A percentile compares a stretch with the other conserved stretches of the same genome.
Evolutionary conservation across 106 monocot genomes (phyloP).

Genomic region (Dendrobium catenatum): DNA sequence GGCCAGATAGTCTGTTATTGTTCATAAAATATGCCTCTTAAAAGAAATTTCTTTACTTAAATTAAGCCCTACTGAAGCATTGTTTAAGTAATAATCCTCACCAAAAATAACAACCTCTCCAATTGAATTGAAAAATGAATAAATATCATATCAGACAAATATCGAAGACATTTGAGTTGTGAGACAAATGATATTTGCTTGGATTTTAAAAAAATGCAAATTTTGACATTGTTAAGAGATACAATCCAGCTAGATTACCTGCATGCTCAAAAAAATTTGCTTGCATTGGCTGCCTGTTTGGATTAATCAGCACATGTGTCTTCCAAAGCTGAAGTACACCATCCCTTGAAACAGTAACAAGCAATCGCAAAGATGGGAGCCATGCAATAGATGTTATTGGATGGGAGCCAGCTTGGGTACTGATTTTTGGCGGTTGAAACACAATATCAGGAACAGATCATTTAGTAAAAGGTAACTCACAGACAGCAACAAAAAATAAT

Average conservation of each 20-base stretch:
- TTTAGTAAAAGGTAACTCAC: not conserved
- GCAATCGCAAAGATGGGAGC: conserved; percentile 65
- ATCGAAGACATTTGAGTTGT: not conserved
- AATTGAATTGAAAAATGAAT: not conserved
- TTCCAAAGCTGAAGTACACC: conserved; percentile 93
- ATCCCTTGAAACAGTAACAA: conserved; percentile 83
- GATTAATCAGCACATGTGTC: conserved; percentile 69
- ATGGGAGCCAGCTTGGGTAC: conserved; percentile 84
- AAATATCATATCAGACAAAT: not conserved
- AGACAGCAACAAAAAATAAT: conserved; percentile 10
- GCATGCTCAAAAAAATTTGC: conserved; percentile 93
- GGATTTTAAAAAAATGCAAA: not conserved
- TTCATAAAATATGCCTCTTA: conserved; percentile 2
- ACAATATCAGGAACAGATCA: conserved; percentile 15
- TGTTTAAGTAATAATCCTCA: too few relatives aligned
- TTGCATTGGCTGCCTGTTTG: conserved; percentile 84
- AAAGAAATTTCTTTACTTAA: not conserved
- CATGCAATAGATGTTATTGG: conserved; percentile 82
- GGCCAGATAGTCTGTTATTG: not conserved
- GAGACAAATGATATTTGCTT: not conserved
- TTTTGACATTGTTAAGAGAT: not conserved
- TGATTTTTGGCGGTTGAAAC: conserved; percentile 26
- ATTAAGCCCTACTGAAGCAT: not conserved
- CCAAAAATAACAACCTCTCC: not conserved
- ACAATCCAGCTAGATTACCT: conserved; percentile 31